These are phyloP conservation scores for Botrytis aclada DNA, from an alignment of 2,329 filamentous ascomycete species.

Conservation along the genomic window DNA sequence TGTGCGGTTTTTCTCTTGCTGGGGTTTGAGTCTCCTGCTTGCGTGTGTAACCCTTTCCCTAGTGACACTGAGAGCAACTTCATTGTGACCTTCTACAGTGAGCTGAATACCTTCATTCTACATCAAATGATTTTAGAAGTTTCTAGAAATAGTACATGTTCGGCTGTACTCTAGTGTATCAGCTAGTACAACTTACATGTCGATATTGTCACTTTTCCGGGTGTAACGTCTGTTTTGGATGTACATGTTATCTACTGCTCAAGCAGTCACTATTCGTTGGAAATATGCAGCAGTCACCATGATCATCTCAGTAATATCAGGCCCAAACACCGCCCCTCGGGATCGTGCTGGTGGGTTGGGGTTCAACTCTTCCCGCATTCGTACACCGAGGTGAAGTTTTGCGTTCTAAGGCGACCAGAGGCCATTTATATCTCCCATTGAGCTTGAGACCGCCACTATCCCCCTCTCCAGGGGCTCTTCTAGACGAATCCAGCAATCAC, in stretches of 20 bases:
- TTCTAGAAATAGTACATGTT: constrained; percentile 5
- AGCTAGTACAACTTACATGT: background rate
- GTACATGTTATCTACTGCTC: background rate
- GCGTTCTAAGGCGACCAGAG: background rate
- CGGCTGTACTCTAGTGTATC: background rate
- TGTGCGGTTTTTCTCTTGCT: background rate
- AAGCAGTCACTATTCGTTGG: background rate
- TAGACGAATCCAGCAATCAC: background rate
- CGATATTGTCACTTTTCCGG: constrained; percentile 1
- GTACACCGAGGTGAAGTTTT: constrained; percentile 7
- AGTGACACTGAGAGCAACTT: background rate
- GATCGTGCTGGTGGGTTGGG: background rate
- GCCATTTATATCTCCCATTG: background rate
- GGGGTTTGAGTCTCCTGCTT: background rate
- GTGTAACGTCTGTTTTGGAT: background rate
- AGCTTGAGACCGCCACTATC: background rate
- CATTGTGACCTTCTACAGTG: background rate
- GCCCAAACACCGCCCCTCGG: background rate
- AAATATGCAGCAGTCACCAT: background rate
- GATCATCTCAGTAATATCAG: background rate
- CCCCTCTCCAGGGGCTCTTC: background rate
- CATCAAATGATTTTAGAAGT: constrained; percentile 9
- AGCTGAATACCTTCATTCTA: background rate
- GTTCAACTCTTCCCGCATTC: constrained; percentile 10
- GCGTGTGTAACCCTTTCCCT: background rate